Conservation (phyloP, 2,329 filamentous ascomycete species). For the Aspergillus pseudotamarii region DNA sequence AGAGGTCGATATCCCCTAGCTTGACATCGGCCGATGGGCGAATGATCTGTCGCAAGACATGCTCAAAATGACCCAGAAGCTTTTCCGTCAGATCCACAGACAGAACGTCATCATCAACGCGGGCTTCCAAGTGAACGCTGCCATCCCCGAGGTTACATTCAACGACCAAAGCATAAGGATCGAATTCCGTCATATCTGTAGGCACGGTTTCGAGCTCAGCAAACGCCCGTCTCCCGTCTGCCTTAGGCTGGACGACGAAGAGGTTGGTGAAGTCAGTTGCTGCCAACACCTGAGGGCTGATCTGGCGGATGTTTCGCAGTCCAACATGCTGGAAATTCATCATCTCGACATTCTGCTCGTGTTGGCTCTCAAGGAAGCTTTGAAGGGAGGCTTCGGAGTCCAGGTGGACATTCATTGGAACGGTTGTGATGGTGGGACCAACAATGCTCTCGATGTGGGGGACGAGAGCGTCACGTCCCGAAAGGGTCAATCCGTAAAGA, state of each 20-base stretch:
- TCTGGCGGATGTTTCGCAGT: conserved; percentile 49
- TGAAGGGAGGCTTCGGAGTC: conserved; percentile 24
- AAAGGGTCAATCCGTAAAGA: conserved; percentile 14
- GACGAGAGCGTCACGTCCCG: conserved; percentile 11
- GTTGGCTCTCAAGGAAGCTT: conserved; percentile 57
- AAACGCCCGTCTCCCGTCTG: neutral
- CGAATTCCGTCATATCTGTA: conserved; percentile 46
- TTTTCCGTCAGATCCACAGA: conserved; percentile 5
- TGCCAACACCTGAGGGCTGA: conserved; percentile 46
- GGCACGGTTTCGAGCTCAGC: neutral
- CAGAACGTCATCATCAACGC: conserved; percentile 55
- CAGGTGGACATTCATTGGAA: conserved; percentile 13
- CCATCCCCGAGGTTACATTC: conserved; percentile 58
- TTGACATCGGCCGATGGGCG: neutral
- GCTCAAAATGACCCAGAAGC: conserved; percentile 8
- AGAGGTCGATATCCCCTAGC: conserved; percentile 6
- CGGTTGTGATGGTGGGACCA: conserved; percentile 15
- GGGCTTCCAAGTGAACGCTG: conserved; percentile 57
- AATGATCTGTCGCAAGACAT: conserved; percentile 2
- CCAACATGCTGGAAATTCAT: conserved; percentile 63
- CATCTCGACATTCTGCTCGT: conserved; percentile 54
- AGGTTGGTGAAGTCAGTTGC: conserved; percentile 45
- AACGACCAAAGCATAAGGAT: conserved; percentile 61
- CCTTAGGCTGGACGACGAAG: conserved; percentile 35
- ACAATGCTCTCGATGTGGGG: conserved; percentile 9